phyloP scores from a whole-genome alignment of 208 protist genomes.

The Crithidia sp. region DNA sequence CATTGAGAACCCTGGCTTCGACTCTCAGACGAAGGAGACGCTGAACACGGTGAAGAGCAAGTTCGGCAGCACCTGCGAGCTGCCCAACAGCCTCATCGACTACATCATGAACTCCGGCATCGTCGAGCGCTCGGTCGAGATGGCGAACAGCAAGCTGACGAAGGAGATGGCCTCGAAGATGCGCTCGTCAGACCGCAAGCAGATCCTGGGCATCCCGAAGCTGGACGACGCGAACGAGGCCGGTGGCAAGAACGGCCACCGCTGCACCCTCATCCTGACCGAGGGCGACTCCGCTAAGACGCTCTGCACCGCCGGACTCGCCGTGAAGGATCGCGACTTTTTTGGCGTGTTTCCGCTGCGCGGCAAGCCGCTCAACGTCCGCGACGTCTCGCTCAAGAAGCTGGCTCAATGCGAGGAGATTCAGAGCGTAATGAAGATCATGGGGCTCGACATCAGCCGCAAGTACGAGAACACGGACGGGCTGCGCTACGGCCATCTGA shows the following conservation, averaged over 20 bases:
- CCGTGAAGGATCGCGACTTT: conserved; percentile 98
- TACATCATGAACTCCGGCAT: conserved; percentile 96
- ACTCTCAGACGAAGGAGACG: conserved; percentile 99
- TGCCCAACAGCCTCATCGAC: conserved; percentile 96
- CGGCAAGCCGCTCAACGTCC: conserved; percentile 99
- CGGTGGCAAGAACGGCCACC: conserved; percentile 91
- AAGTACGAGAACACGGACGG: conserved; percentile 86
- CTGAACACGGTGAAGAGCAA: conserved; percentile 94
- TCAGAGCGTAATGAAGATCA: conserved; percentile 94
- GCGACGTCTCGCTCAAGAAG: conserved; percentile 95
- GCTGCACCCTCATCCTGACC: conserved; percentile 99
- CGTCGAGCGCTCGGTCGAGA: conserved; percentile 94
- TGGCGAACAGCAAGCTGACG: conserved; percentile 96
- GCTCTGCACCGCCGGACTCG: conserved; percentile 97
- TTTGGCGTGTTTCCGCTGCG: conserved; percentile 99
- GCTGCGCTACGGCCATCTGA: conserved; percentile 99
- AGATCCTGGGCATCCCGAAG: conserved; percentile 98
- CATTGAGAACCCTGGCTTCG: conserved; percentile 99
- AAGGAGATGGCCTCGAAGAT: conserved; percentile 88
- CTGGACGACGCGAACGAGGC: conserved; percentile 99
- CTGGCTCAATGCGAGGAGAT: conserved; percentile 97
- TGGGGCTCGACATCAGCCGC: conserved; percentile 95
- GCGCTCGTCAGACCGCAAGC: conserved; percentile 66
- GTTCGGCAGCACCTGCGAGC: conserved; percentile 97
- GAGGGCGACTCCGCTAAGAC: conserved; percentile 99